phyloP scores from a whole-genome alignment of 495 filamentous ascomycete species.

The Penicillium canescens region DNA sequence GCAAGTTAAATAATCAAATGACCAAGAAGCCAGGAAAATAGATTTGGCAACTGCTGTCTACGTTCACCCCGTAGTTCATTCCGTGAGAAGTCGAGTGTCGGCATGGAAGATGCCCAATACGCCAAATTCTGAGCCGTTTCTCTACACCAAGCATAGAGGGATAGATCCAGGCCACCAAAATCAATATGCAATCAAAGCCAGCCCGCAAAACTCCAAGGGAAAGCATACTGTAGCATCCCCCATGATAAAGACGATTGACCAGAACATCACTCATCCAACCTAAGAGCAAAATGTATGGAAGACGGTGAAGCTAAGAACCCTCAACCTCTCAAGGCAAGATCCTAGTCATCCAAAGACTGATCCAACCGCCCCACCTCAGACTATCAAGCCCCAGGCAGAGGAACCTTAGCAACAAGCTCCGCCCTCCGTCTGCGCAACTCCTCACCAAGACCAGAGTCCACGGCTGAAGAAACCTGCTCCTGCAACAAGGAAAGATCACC shows the following conservation, averaged over 20 bases:
- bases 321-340: not conserved
- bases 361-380: not conserved
- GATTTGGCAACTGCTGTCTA: too few species aligned
- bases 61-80: too few species aligned
- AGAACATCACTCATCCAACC: not conserved
- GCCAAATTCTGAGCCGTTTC: not conserved
- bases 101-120: too few species aligned
- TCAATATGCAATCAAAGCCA: not conserved
- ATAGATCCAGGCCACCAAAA: not conserved
- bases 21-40: too few species aligned
- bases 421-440: slow-evolving; percentile 32
- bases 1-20: too few species aligned
- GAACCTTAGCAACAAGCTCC: slow-evolving; percentile 21
- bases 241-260: not conserved
- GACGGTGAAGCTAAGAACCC: too few species aligned
- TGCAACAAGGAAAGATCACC: slow-evolving; percentile 23
- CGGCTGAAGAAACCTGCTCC: slow-evolving; percentile 27
- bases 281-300: not conserved
- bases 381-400: slow-evolving; percentile 16
- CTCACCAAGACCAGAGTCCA: slow-evolving; percentile 24
- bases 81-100: too few species aligned
- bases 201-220: not conserved
- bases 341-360: not conserved
- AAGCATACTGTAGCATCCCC: not conserved
- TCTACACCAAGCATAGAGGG: not conserved